Evolutionary conservation across 331 rosid genomes (phyloP).

Genomic region (Quercus phellos): DNA sequence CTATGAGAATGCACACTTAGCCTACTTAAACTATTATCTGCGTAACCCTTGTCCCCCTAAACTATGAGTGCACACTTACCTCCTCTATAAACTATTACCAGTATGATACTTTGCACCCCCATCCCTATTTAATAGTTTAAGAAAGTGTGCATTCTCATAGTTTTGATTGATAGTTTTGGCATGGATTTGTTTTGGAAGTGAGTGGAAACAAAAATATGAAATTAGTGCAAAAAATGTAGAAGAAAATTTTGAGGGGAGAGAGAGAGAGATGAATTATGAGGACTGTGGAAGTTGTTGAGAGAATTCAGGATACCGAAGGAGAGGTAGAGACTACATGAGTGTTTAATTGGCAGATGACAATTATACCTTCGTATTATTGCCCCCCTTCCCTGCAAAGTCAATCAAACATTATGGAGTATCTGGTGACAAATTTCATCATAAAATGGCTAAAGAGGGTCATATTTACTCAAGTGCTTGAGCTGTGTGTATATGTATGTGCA

Average conservation of each 20-base stretch:
- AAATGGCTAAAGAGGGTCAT: not conserved
- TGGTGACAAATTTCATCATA: not conserved
- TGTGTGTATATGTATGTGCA: not conserved
- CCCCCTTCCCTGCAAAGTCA: not conserved
- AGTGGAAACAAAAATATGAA: not conserved
- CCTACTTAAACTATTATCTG: too few relatives aligned
- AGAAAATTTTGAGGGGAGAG: not conserved
- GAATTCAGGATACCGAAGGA: not conserved
- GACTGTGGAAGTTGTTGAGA: not conserved
- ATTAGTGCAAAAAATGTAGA: not conserved
- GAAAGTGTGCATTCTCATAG: too few relatives aligned
- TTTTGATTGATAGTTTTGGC: too few relatives aligned
- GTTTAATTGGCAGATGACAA: not conserved
- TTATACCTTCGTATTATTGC: not conserved
- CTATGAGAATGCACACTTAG: too few relatives aligned
- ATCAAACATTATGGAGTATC: not conserved
- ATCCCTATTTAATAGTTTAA: too few relatives aligned
- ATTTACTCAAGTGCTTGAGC: not conserved
- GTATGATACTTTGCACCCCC: too few relatives aligned
- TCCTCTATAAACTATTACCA: too few relatives aligned
- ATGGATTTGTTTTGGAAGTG: not conserved
- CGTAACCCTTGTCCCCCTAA: too few relatives aligned
- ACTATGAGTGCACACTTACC: too few relatives aligned
- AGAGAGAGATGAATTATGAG: not conserved
- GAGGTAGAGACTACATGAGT: too few relatives aligned